Evolutionary conservation across 768 basidiomycete species (phyloP), one percentile per base, ranked within the genome.

Genomic region (Suillus hirtellus): DNA sequence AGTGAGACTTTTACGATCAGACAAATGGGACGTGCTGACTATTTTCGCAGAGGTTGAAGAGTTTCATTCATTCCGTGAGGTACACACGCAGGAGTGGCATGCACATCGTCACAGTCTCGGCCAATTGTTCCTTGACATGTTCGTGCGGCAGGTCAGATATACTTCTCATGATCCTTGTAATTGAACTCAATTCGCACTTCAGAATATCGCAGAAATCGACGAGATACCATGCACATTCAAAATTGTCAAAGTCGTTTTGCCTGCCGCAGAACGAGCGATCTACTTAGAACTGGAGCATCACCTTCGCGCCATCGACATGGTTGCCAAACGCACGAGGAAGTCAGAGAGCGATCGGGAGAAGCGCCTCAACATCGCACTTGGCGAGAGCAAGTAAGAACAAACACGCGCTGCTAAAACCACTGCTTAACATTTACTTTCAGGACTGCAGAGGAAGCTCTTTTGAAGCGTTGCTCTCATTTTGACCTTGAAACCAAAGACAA

Each of bases 151-250:
- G 84, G 93, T 92, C 65, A 9, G 84, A 72, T 63, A 61, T 17
- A 38, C 1, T 53, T 60, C 38, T 38, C 27, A 49, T 56, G 12
- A 2, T 37, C 11, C 19, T 31, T 60, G 63, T 54, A 47, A 46
- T 27, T 37, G 38, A 50, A 59, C 63, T 68, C 19, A 65, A 38
- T 65, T 34, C 10, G 31, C 24, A 12, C 55, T 38, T 19, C 68
- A 97, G 90, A 97, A 97, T 70, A 88, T 96, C 59, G 95, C 96
- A 10, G 96, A 98, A 77, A 98, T 97, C 62, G 95, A 95, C 64
- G 96, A 98, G 76, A 98, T 98, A 62, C 90, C 91, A 1, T 93
- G 88, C 77, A 82, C 82, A 0, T 83, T 82, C 64, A 79, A 89
- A 62, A 76, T 88, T 35, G 81, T 88, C 67, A 78, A 80, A 34